Evolutionary conservation across 345 rosid genomes (phyloP).

Genomic region (Clausena lansium): DNA sequence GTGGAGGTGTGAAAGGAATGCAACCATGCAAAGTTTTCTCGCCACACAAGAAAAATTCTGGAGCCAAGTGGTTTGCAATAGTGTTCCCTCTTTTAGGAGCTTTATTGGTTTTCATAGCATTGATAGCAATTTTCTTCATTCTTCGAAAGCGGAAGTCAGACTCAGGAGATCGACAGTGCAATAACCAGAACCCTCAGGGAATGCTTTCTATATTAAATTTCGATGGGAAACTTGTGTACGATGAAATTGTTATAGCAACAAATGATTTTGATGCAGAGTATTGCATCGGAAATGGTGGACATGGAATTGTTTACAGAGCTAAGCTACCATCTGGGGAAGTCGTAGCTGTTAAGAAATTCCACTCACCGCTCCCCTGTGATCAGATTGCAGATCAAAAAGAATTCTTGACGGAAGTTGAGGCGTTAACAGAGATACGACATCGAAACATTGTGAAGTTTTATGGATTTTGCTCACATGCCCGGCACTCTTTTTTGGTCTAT

Average conservation of each 20-base stretch:
- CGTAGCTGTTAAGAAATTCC: neutral
- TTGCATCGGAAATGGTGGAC: too few relatives aligned
- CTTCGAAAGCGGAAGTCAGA: neutral
- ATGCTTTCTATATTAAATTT: neutral
- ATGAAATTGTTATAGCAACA: too few relatives aligned
- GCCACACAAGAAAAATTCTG: neutral
- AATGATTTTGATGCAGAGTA: too few relatives aligned
- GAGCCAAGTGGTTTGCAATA: neutral
- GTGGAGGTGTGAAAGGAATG: neutral
- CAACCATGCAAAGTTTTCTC: neutral
- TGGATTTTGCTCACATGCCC: too few relatives aligned
- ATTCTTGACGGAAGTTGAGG: neutral
- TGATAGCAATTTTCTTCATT: neutral
- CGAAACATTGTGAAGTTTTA: too few relatives aligned
- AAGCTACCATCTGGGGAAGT: neutral
- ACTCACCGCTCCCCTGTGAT: neutral
- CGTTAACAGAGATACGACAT: neutral
- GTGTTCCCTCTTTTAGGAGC: neutral
- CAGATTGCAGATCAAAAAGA: neutral
- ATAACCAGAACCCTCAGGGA: neutral
- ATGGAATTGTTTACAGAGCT: too few relatives aligned
- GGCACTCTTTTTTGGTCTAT: too few relatives aligned
- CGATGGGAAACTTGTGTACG: too few relatives aligned
- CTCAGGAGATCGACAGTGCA: neutral
- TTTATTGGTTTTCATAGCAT: neutral